Base-by-base conservation (phyloP, 1,284 basidiomycete genomes). In the Marasmius oreades region DNA sequence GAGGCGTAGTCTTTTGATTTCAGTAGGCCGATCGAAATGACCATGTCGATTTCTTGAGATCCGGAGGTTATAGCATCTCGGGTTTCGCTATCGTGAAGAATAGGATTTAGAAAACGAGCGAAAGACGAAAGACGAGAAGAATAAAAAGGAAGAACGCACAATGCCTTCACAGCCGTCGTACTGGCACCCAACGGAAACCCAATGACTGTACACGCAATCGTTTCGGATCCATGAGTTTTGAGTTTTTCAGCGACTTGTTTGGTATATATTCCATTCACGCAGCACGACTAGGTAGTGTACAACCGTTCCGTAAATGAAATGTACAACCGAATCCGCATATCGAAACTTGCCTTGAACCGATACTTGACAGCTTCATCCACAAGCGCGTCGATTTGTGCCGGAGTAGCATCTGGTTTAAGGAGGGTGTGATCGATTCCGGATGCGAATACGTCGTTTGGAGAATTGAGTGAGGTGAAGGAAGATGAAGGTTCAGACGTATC, bases 21-120 rank as follows among this genome's bases (percentile, higher is more conserved):
- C 5, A 80, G 69, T 1, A 75, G 68, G 2, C 77, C 77, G 26
- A 79, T 70, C 57, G 76, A 75, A 50, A 80, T 66, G 1, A 79
- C 78, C 65, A 74, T 77, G 62, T 80, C 77, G 51, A 79, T 76
- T 62, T 79, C 78, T 12, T 68, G 64, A 2, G 78, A 77, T 6
- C 78, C 78, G 51, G 74, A 69, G 37, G 63, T 58, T 28, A 79
- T 70, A 7, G 78, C 78, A 55, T 74, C 69, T 54, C 64, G 64
- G 2, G 78, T 70, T 67, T 80, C 78, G 57, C 77, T 79, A 57
- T 37, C 16, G n/a, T n/a, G n/a, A n/a, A n/a, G n/a, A n/a, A n/a
- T n/a, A n/a, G n/a, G n/a, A n/a, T n/a, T n/a, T n/a, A n/a, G n/a
- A n/a, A n/a, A n/a, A n/a, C n/a, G n/a, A n/a, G n/a, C n/a, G n/a